These are phyloP conservation scores for Adansonia grandidieri DNA, from an alignment of 441 rosid species.

Conservation along the genomic window DNA sequence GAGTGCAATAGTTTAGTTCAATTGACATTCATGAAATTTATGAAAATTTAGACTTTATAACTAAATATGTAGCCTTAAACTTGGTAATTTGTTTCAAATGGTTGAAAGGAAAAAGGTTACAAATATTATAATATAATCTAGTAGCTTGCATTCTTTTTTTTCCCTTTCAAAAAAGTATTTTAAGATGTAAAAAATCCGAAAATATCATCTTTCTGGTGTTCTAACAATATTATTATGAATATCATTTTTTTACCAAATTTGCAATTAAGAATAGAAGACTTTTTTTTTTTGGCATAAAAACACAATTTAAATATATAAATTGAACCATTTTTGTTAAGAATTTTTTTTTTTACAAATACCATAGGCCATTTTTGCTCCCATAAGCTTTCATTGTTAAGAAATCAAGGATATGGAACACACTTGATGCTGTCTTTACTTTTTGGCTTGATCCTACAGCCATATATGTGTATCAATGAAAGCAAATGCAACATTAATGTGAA, in stretches of 20 bases:
- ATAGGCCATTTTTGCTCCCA: background rate
- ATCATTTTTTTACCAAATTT: background rate
- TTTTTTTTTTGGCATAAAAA: background rate
- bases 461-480: no score
- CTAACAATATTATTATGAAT: background rate
- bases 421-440: background rate
- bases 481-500: background rate
- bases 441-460: background rate
- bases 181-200: background rate
- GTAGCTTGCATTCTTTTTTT: background rate
- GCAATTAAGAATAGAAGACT: slow-evolving; percentile 2
- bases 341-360: background rate
- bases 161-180: background rate
- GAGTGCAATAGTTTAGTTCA: no score
- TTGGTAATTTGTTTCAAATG: background rate
- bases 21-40: no score
- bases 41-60: no score
- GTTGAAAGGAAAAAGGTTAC: background rate
- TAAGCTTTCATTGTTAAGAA: background rate
- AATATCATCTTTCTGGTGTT: background rate
- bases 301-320: background rate
- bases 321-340: background rate
- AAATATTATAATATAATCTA: slow-evolving; percentile 16
- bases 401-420: background rate
- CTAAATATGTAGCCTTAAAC: background rate